Evolutionary conservation across 805 yeast genomes (phyloP).

Genomic region (Tetrapisispora iriomotensis): DNA sequence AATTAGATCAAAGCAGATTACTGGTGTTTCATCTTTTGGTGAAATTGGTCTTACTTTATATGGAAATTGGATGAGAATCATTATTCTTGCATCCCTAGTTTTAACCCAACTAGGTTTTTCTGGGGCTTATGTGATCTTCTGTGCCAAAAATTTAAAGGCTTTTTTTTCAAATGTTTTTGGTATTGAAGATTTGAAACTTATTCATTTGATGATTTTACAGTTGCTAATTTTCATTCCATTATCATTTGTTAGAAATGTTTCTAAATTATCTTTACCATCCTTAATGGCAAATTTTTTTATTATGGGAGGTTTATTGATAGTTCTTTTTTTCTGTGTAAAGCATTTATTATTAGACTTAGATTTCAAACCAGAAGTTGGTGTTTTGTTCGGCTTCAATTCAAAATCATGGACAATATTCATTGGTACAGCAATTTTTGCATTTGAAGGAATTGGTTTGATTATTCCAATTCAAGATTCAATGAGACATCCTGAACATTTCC

Average conservation of each 20-base stretch:
- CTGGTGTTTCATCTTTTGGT: conserved; percentile 66
- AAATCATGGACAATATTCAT: conserved; percentile 60
- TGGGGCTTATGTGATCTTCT: conserved; percentile 72
- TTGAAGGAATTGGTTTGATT: conserved; percentile 75
- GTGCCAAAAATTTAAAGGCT: conserved; percentile 61
- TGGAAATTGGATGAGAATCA: conserved; percentile 54
- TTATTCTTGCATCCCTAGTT: conserved; percentile 55
- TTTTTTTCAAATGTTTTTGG: conserved; percentile 45
- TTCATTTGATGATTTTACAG: conserved; percentile 44
- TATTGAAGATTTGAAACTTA: conserved; percentile 27
- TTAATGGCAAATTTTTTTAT: conserved; percentile 63
- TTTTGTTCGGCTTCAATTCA: conserved; percentile 42
- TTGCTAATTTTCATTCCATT: conserved; percentile 53
- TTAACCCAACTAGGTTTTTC: conserved; percentile 72
- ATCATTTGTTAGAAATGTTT: conserved; percentile 64
- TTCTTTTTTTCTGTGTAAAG: conserved; percentile 43
- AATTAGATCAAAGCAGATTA: conserved; percentile 46
- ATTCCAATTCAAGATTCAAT: conserved; percentile 78
- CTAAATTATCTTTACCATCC: conserved; percentile 64
- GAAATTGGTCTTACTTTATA: conserved; percentile 59
- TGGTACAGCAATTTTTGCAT: conserved; percentile 82
- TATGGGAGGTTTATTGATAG: conserved; percentile 53
- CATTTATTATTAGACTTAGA: conserved; percentile 20
- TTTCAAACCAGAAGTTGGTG: conserved; percentile 42
- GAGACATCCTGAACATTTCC: conserved; percentile 66